These are phyloP conservation scores for Penicillium ochrochloron DNA, from an alignment of 495 filamentous ascomycete genomes.

Conservation along the genomic window DNA sequence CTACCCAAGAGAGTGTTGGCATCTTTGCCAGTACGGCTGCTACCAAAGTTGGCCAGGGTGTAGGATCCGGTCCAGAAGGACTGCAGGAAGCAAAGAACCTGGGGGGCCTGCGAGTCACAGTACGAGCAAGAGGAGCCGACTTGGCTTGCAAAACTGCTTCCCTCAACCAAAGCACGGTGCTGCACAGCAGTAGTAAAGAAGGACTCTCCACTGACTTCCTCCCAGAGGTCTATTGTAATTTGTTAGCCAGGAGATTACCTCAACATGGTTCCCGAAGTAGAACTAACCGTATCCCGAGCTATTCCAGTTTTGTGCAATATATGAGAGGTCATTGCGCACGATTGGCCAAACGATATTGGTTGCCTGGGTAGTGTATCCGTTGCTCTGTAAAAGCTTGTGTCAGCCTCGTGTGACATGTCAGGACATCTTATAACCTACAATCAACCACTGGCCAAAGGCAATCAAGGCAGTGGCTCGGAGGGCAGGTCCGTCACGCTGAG, in stretches of 20 bases:
- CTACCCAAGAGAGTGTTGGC: conserved; percentile 64
- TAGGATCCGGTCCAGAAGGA: conserved; percentile 68
- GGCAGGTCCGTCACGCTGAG: conserved; percentile 73
- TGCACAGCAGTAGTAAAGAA: conserved; percentile 61
- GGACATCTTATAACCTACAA: conserved; percentile 26
- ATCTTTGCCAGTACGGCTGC: conserved; percentile 62
- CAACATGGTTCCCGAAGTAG: background rate
- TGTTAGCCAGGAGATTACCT: background rate
- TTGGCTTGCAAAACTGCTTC: conserved; percentile 55
- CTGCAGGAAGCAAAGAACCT: conserved; percentile 63
- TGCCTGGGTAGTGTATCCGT: conserved; percentile 36
- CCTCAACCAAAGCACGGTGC: conserved; percentile 61
- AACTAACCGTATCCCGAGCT: conserved; percentile 57
- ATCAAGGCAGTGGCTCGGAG: conserved; percentile 67
- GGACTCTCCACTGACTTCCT: conserved; percentile 65
- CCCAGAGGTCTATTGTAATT: conserved; percentile 64
- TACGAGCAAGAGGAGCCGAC: conserved; percentile 50
- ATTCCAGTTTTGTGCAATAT: conserved; percentile 74
- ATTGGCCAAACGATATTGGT: conserved; percentile 61
- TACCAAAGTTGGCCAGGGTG: conserved; percentile 57
- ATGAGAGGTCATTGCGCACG: conserved; percentile 68
- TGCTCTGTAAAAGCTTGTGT: conserved; percentile 17
- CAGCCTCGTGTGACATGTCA: background rate
- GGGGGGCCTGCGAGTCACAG: conserved; percentile 61
- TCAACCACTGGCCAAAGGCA: conserved; percentile 42